Conservation (phyloP, 768 basidiomycete species). For the Gymnopilus junonius region DNA sequence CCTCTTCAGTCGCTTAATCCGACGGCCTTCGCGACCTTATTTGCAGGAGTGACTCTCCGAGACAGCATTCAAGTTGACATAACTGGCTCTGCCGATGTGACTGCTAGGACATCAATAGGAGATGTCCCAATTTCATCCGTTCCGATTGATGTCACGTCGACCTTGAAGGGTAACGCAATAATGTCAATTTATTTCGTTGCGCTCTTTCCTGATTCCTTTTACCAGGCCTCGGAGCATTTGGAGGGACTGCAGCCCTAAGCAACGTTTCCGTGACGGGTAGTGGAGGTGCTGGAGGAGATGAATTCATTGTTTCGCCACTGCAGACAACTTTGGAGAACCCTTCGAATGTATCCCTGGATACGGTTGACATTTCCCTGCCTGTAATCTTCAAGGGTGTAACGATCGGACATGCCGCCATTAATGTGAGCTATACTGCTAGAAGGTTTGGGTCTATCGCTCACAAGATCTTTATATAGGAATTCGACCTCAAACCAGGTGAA, state of each 20-base stretch:
- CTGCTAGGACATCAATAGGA: constrained; percentile 65
- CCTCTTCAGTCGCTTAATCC: constrained; percentile 61
- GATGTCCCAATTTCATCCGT: constrained; percentile 69
- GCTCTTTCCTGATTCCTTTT: not conserved
- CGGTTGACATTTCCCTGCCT: constrained; percentile 59
- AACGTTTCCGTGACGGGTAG: constrained; percentile 68
- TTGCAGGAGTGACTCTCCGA: constrained; percentile 61
- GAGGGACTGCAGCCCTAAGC: constrained; percentile 50
- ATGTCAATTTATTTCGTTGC: not conserved
- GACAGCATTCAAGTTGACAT: constrained; percentile 49
- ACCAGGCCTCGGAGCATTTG: constrained; percentile 64
- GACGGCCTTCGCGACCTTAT: constrained; percentile 57
- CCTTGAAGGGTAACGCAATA: constrained; percentile 48
- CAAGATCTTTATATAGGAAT: constrained; percentile 41
- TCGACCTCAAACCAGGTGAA: constrained; percentile 60
- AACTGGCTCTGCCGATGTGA: constrained; percentile 60
- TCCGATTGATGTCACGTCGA: constrained; percentile 62
- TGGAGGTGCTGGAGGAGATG: constrained; percentile 61
- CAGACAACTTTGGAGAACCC: constrained; percentile 65
- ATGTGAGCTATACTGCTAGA: constrained; percentile 40
- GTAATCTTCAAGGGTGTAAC: constrained; percentile 58
- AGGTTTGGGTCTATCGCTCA: not conserved
- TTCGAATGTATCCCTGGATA: constrained; percentile 67
- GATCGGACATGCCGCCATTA: constrained; percentile 63
- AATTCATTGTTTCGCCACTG: constrained; percentile 63